These are phyloP conservation scores for Macrophomina pseudophaseolina DNA, from an alignment of 2,329 filamentous ascomycete genomes.

Conservation along the genomic window DNA sequence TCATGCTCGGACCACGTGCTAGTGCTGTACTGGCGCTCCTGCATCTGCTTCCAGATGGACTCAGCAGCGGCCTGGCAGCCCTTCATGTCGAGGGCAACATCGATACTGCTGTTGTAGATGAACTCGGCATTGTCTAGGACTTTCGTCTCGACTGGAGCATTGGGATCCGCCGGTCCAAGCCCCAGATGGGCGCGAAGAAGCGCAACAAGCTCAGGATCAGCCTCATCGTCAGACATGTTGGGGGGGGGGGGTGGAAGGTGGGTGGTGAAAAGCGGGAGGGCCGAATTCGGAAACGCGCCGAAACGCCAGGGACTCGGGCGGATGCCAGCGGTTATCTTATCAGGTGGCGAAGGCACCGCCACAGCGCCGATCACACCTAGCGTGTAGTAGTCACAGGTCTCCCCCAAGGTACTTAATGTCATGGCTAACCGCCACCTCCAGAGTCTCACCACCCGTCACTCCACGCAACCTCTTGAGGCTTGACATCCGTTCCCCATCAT, in stretches of 20 bases:
- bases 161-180: constrained; percentile 59
- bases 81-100: constrained; percentile 85
- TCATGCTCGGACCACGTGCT: constrained; percentile 87
- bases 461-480: constrained; percentile 22
- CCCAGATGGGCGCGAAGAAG: constrained; percentile 81
- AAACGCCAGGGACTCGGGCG: too few relatives aligned
- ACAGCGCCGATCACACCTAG: not conserved
- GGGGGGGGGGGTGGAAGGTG: not conserved
- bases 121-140: constrained; percentile 83
- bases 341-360: not conserved
- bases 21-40: constrained; percentile 80
- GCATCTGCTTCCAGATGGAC: constrained; percentile 80
- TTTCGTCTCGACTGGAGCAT: constrained; percentile 72
- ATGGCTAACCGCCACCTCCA: constrained; percentile 18
- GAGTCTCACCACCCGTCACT: constrained; percentile 19
- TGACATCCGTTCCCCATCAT: constrained; percentile 34
- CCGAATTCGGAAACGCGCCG: not conserved
- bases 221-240: constrained; percentile 88
- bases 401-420: constrained; percentile 7
- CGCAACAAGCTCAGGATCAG: constrained; percentile 83
- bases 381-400: not conserved
- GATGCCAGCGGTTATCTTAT: not conserved
- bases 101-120: constrained; percentile 90
- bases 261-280: not conserved
- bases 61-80: constrained; percentile 82